These are phyloP conservation scores for Apiospora koreana DNA, from an alignment of 2,329 filamentous ascomycete genomes.

Conservation along the genomic window DNA sequence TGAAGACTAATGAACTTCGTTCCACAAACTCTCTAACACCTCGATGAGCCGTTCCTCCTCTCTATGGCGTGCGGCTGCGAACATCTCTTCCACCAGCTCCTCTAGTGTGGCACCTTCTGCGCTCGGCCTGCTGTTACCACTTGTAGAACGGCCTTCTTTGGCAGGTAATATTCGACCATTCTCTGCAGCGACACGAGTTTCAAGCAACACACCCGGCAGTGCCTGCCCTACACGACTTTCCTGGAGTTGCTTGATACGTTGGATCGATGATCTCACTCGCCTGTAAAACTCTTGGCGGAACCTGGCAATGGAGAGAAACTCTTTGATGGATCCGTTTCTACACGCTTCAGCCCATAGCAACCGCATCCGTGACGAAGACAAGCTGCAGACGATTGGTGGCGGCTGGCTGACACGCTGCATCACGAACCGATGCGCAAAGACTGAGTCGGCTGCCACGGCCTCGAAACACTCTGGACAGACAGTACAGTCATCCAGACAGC, in stretches of 20 bases:
- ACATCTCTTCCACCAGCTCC: background rate
- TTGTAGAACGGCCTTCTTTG: too few species aligned
- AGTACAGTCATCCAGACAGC: background rate
- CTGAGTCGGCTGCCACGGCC: background rate
- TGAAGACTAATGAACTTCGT: background rate
- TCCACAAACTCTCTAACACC: background rate
- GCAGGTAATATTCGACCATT: background rate
- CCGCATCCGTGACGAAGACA: conserved; percentile 10
- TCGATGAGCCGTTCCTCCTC: background rate
- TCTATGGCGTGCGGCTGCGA: background rate
- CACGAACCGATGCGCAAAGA: background rate
- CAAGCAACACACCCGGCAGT: background rate
- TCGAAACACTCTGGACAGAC: conserved; percentile 13
- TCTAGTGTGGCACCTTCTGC: background rate
- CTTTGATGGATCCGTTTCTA: background rate
- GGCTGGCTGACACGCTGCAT: background rate
- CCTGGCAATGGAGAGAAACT: background rate
- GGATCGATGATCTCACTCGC: background rate
- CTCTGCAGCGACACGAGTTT: background rate
- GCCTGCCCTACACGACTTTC: background rate
- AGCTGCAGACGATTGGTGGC: background rate
- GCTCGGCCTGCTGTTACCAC: background rate
- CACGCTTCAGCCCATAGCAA: conserved; percentile 2
- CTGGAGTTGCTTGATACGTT: background rate
- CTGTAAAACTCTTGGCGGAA: background rate